A percentile compares a stretch with the other conserved stretches of the same genome.
These are phyloP conservation scores for Hypomontagnella submonticulosa DNA, from an alignment of 495 filamentous ascomycete species.

Conservation along the genomic window DNA sequence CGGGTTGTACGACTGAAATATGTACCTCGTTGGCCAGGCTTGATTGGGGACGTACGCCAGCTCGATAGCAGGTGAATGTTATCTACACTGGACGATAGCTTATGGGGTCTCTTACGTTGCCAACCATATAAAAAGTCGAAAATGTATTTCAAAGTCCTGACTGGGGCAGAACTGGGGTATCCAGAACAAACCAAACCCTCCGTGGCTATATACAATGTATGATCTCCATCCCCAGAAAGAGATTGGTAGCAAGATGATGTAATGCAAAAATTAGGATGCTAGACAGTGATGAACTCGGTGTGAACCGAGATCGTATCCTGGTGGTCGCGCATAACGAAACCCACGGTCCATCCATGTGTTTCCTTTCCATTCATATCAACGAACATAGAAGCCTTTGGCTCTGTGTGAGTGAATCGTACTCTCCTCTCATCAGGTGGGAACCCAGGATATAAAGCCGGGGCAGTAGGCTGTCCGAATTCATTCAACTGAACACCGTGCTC, in stretches of 20 bases:
- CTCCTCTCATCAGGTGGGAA: constrained; percentile 35
- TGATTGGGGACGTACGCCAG: too few species aligned
- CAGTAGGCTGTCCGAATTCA: constrained; percentile 10
- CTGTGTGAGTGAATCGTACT: constrained; percentile 20
- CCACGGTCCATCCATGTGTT: constrained; percentile 19
- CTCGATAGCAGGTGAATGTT: too few species aligned
- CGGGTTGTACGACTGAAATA: too few species aligned
- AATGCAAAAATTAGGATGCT: neutral
- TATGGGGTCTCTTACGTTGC: too few species aligned
- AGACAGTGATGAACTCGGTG: constrained; percentile 20
- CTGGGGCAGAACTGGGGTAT: constrained; percentile 18
- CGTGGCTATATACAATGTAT: neutral
- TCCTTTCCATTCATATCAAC: constrained; percentile 21
- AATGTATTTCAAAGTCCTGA: neutral
- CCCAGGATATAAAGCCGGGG: constrained; percentile 3
- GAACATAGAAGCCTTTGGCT: constrained; percentile 14
- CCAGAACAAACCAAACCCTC: constrained; percentile 7
- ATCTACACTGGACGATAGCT: too few species aligned
- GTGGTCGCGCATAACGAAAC: constrained; percentile 26
- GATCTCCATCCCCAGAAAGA: neutral
- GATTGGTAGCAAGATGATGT: neutral
- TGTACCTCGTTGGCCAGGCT: too few species aligned
- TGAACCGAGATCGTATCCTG: constrained; percentile 5
- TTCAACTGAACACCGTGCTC: constrained; percentile 46
- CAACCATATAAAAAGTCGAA: too few species aligned